A percentile compares a stretch with the other conserved stretches of the same genome.
These are phyloP conservation scores for Carex myosuroides DNA, from an alignment of 176 grass and related monocot species.

Conservation along the genomic window DNA sequence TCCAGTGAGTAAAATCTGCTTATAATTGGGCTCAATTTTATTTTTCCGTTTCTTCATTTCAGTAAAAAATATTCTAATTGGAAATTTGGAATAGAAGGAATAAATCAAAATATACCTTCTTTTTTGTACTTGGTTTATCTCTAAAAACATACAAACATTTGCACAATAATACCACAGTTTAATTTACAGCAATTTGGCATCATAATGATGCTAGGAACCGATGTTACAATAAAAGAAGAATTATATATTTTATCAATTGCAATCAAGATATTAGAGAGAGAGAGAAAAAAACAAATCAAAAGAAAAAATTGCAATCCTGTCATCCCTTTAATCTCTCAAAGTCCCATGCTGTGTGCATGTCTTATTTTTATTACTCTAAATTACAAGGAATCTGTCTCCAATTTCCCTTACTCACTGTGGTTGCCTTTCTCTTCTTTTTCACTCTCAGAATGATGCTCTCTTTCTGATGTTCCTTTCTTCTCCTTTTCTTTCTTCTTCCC, in stretches of 20 bases:
- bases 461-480: slow-evolving; percentile 1
- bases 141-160: background rate
- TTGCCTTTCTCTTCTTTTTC: slow-evolving; percentile 11
- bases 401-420: background rate
- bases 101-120: background rate
- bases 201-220: too few species aligned
- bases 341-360: background rate
- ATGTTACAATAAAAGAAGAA: too few species aligned
- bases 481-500: background rate
- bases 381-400: background rate
- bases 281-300: background rate
- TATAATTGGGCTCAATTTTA: background rate
- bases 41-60: background rate
- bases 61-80: background rate
- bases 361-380: background rate
- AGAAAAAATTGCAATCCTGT: background rate
- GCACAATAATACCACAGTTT: background rate
- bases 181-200: background rate
- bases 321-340: background rate
- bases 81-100: background rate
- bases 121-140: background rate
- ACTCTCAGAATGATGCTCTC: slow-evolving; percentile 5
- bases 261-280: too few species aligned
- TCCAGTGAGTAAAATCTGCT: background rate
- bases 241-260: too few species aligned